phyloP scores from a whole-genome alignment of 768 basidiomycete genomes.

The Naematelia aurantialba region DNA sequence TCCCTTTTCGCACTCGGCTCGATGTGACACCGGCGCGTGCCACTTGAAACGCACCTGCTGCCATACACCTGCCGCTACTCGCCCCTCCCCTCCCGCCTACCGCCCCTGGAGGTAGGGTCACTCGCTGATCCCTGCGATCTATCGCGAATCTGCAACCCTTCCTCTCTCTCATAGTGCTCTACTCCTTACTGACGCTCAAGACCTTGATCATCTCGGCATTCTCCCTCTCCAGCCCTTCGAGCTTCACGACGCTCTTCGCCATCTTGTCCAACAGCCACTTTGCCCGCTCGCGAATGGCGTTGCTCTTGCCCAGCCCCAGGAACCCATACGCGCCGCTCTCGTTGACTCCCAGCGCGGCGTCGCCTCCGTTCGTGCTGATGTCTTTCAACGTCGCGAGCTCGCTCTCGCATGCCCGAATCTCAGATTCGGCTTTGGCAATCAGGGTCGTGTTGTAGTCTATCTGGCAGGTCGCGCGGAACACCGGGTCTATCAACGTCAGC shows the following conservation, averaged over 20 bases:
- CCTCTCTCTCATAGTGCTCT: background rate
- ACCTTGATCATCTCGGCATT: slow-evolving; percentile 54
- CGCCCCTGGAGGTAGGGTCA: too few relatives aligned
- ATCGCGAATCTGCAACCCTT: background rate
- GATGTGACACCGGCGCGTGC: too few relatives aligned
- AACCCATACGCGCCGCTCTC: slow-evolving; percentile 12
- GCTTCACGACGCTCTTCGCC: slow-evolving; percentile 63
- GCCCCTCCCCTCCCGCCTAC: too few relatives aligned
- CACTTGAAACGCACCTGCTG: too few relatives aligned
- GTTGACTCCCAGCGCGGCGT: slow-evolving; percentile 54
- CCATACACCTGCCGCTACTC: too few relatives aligned
- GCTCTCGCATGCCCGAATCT: slow-evolving; percentile 67
- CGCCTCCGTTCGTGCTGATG: slow-evolving; percentile 57
- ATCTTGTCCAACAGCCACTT: slow-evolving; percentile 72
- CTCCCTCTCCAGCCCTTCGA: slow-evolving; percentile 66
- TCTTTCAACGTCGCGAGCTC: slow-evolving; percentile 68
- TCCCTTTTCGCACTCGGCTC: too few relatives aligned
- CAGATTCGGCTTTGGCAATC: slow-evolving; percentile 57
- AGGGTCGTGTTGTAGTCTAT: slow-evolving; percentile 66
- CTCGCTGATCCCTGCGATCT: background rate
- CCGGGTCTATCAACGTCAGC: slow-evolving; percentile 57
- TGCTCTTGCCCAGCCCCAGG: slow-evolving; percentile 20
- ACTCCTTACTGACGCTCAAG: slow-evolving; percentile 12
- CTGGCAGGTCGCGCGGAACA: slow-evolving; percentile 77
- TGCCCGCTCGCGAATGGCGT: slow-evolving; percentile 60